Base-by-base conservation (phyloP, 768 basidiomycete genomes). In the Ramaria sp. region DNA sequence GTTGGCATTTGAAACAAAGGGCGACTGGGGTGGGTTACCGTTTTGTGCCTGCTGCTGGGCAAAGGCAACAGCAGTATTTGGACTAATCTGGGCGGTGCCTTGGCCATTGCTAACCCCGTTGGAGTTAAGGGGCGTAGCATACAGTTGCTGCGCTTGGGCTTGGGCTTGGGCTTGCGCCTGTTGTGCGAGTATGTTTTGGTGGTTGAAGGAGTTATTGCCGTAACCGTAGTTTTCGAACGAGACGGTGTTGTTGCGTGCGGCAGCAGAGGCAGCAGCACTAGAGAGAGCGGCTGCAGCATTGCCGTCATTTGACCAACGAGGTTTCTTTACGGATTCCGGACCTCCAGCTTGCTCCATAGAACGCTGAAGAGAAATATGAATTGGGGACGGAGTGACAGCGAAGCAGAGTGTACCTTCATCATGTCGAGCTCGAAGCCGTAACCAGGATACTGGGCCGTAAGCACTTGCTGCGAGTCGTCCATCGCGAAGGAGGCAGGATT, bases 171-270 rank as follows among this genome's bases (percentile, higher is more conserved):
- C 45, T 37, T 37, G 34, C 34, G 34, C 34, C 47, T 52, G 57
- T 13, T 58, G 55, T 22, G 55, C 55, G 33, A 57, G 83, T 19
- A 74, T 74, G 43, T 73, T 72, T 63, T 84, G 84, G 52, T 76
- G 68, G 59, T 82, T 79, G 68, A 71, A 79, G 33, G 84, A 83
- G 63, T 86, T 82, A 17, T 85, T 82, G 20, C 87, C 88, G 65
- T 91, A 91, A 61, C 89, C 89, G 64, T 91, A 91, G 76, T 90
- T 91, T 59, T 87, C 86, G 67, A 87, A 91, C 22, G 82, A 79
- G 67, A 5, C 3, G 27, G 88, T 84, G 49, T 82, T 79, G 57
- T 48, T 50, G 41, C 43, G 57, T 31, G n/a, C 45, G 48, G 77
- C 69, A 54, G 77, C 48, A 24, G 60, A 73, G 63, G 65, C 65